A percentile compares a stretch with the other conserved stretches of the same genome.
Conservation (phyloP, 441 rosid genomes). For the Euphorbia corollata region DNA sequence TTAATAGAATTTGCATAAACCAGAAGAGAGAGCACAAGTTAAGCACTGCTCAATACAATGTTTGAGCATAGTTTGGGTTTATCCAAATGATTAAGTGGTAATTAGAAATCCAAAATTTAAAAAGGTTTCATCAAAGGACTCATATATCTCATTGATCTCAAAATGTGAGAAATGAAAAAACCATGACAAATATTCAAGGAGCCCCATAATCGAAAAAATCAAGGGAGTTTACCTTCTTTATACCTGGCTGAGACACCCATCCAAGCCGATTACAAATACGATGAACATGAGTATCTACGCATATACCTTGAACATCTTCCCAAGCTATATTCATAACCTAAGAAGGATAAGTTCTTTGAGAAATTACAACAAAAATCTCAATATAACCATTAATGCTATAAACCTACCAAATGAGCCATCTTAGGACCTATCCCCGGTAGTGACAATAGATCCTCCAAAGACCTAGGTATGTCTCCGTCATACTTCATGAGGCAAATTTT, state of each 20-base stretch:
- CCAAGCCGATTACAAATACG: constrained; percentile 91
- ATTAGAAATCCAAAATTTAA: no score
- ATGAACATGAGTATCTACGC: constrained; percentile 93
- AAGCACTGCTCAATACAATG: no score
- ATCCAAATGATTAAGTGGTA: no score
- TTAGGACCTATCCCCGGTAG: constrained; percentile 98
- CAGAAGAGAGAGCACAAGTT: no score
- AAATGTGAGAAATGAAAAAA: no score
- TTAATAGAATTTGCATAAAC: no score
- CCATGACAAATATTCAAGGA: not conserved
- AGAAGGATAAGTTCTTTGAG: constrained; percentile 12
- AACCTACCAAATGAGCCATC: constrained; percentile 90
- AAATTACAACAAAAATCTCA: constrained; percentile 1
- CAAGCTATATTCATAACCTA: constrained; percentile 89
- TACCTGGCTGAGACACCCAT: constrained; percentile 73
- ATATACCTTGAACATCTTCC: constrained; percentile 86
- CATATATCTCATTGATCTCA: not conserved
- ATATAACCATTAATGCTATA: not conserved
- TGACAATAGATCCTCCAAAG: constrained; percentile 72
- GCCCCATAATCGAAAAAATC: constrained; percentile 8
- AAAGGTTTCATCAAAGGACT: not conserved
- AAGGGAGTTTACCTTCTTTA: constrained; percentile 39
- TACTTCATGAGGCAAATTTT: constrained; percentile 62
- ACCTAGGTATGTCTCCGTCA: constrained; percentile 80
- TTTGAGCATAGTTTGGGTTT: no score